Evolutionary conservation across 179 eudicot species (phyloP).

Genomic region (Pouteria campechiana): DNA sequence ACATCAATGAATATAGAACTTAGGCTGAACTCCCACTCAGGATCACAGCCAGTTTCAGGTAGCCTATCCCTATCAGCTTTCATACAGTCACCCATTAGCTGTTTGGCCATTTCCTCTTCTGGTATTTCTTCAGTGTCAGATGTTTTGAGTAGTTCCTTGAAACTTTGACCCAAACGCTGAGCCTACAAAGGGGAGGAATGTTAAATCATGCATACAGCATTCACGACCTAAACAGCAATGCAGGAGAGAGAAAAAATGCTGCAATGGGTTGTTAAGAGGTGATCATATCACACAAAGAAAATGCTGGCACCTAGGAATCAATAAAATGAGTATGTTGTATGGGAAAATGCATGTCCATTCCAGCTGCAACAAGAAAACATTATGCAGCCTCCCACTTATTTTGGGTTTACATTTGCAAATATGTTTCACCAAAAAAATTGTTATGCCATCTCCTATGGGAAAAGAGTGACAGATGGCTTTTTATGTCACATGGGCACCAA

Average conservation of each 20-base stretch:
- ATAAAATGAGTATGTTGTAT: too few relatives aligned
- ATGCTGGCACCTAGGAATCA: too few relatives aligned
- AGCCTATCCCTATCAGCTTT: constrained; percentile 40
- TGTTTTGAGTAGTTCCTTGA: constrained; percentile 22
- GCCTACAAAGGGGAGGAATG: constrained; percentile 23
- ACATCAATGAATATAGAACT: constrained; percentile 70
- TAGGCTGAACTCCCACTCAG: constrained; percentile 35
- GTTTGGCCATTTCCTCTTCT: constrained; percentile 44
- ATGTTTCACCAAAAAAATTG: too few relatives aligned
- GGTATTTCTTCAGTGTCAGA: constrained; percentile 27
- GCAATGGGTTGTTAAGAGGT: not conserved
- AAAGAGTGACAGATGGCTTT: too few relatives aligned
- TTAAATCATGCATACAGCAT: not conserved
- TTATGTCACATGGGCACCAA: too few relatives aligned
- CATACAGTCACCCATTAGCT: constrained; percentile 50
- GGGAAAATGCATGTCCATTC: too few relatives aligned
- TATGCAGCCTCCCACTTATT: too few relatives aligned
- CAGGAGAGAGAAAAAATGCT: not conserved
- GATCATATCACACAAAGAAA: not conserved
- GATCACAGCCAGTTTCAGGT: constrained; percentile 38
- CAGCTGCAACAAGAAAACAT: too few relatives aligned
- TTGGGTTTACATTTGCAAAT: too few relatives aligned
- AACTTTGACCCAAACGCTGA: constrained; percentile 28
- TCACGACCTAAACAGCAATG: not conserved
- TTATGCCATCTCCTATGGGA: too few relatives aligned